These are phyloP conservation scores for Nakaseomyces sp. DNA, from an alignment of 1,139 yeast genomes.

Conservation along the genomic window DNA sequence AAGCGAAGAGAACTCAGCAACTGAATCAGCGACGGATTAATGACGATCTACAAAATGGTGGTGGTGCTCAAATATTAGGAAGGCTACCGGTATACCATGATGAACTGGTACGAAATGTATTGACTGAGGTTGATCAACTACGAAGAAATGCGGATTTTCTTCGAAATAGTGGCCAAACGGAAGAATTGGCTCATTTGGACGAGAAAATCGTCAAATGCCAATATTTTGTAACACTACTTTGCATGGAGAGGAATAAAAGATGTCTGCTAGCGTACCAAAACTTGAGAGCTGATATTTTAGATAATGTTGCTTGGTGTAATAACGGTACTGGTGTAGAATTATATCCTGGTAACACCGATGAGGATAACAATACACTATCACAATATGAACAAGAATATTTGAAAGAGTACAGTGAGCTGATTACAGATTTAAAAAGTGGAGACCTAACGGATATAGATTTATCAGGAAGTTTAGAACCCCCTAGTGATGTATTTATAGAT, in stretches of 20 bases:
- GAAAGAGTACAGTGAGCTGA: constrained; percentile 58
- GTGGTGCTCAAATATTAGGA: constrained; percentile 1
- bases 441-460: constrained; percentile 78
- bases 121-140: constrained; percentile 50
- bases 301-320: constrained; percentile 60
- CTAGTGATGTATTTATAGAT: constrained; percentile 83
- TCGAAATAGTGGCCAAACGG: constrained; percentile 23
- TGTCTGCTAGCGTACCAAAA: constrained; percentile 79
- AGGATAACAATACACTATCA: constrained; percentile 42
- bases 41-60: constrained; percentile 16
- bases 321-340: constrained; percentile 27
- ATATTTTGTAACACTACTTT: constrained; percentile 68
- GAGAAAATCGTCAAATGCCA: constrained; percentile 56
- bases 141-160: constrained; percentile 37
- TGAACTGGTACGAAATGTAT: constrained; percentile 55
- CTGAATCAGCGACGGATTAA: constrained; percentile 32
- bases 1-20: constrained; percentile 69
- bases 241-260: constrained; percentile 80
- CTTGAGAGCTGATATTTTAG: constrained; percentile 59
- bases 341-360: constrained; percentile 22
- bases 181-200: constrained; percentile 27
- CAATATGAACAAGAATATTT: constrained; percentile 77
- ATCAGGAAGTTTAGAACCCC: constrained; percentile 82
- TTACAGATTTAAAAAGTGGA: constrained; percentile 65
- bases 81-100: constrained; percentile 62